These are phyloP conservation scores for Hymenoscyphus fructigenus DNA, from an alignment of 2,329 filamentous ascomycete genomes.

Conservation along the genomic window DNA sequence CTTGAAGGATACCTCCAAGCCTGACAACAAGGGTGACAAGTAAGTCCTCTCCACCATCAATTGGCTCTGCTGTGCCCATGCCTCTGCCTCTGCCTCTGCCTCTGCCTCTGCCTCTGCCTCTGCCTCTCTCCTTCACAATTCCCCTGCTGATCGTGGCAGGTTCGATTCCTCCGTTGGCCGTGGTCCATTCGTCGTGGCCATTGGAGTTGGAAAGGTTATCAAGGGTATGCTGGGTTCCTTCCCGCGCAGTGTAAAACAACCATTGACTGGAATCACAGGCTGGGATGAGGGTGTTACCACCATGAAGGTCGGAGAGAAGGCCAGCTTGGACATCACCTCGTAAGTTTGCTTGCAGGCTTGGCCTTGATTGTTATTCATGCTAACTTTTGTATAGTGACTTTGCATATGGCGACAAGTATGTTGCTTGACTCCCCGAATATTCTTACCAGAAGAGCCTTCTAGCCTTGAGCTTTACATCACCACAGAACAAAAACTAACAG, in stretches of 20 bases:
- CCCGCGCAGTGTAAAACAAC: slow-evolving; percentile 9
- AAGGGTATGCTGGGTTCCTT: slow-evolving; percentile 56
- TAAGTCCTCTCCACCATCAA: slow-evolving; percentile 45
- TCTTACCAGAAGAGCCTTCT: background rate
- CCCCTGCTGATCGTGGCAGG: slow-evolving; percentile 47
- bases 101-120: background rate
- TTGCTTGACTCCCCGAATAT: slow-evolving; percentile 9
- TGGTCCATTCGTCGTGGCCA: slow-evolving; percentile 71
- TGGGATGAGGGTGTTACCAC: slow-evolving; percentile 82
- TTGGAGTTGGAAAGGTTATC: slow-evolving; percentile 85
- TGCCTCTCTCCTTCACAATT: background rate
- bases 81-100: background rate
- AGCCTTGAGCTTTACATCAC: too few relatives aligned
- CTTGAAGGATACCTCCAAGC: slow-evolving; percentile 65
- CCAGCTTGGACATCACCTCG: slow-evolving; percentile 77
- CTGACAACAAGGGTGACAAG: slow-evolving; percentile 68
- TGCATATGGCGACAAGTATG: slow-evolving; percentile 63
- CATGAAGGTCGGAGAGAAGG: slow-evolving; percentile 92
- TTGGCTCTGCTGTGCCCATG: background rate
- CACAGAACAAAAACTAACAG: slow-evolving; percentile 5
- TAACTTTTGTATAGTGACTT: slow-evolving; percentile 53
- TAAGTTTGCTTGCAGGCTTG: slow-evolving; percentile 42
- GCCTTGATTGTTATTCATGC: slow-evolving; percentile 10
- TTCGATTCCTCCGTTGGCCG: slow-evolving; percentile 86
- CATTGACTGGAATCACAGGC: slow-evolving; percentile 47